Conservation (phyloP, 78 protist genomes). For the Blattamonas nauphoetae region DNA sequence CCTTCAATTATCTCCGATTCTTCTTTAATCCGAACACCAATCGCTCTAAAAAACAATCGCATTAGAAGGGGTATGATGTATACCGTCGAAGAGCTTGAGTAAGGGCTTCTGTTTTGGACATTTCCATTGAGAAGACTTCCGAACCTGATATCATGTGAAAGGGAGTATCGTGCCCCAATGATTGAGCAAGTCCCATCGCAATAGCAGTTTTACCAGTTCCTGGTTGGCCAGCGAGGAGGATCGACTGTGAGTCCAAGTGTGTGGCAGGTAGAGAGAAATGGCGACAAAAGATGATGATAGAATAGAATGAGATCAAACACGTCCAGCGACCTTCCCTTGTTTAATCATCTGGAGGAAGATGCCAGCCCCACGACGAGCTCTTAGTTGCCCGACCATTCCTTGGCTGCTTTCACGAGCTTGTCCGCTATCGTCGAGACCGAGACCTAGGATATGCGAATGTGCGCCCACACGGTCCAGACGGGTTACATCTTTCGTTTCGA, state of each 20-base stretch:
- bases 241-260: too few species aligned
- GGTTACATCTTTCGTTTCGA: conserved; percentile 38
- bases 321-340: conserved; percentile 90
- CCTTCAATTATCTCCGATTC: conserved; percentile 97
- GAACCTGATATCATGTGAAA: conserved; percentile 84
- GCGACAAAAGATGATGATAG: too few species aligned
- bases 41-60: background rate
- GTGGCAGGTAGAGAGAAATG: too few species aligned
- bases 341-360: conserved; percentile 77
- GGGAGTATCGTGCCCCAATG: conserved; percentile 82
- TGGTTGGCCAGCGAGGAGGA: conserved; percentile 92
- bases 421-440: conserved; percentile 84
- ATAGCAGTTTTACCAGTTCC: conserved; percentile 97
- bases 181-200: conserved; percentile 91
- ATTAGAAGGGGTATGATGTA: background rate
- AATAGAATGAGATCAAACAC: conserved; percentile 38
- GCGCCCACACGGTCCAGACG: conserved; percentile 65
- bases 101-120: conserved; percentile 93
- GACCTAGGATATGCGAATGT: conserved; percentile 95
- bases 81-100: conserved; percentile 86
- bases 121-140: conserved; percentile 94
- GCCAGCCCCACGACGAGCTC: conserved; percentile 87
- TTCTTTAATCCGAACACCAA: conserved; percentile 73
- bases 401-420: conserved; percentile 68
- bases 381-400: conserved; percentile 93